Conservation (phyloP, 2,329 filamentous ascomycete genomes). For the Blastomyces emzantsi region DNA sequence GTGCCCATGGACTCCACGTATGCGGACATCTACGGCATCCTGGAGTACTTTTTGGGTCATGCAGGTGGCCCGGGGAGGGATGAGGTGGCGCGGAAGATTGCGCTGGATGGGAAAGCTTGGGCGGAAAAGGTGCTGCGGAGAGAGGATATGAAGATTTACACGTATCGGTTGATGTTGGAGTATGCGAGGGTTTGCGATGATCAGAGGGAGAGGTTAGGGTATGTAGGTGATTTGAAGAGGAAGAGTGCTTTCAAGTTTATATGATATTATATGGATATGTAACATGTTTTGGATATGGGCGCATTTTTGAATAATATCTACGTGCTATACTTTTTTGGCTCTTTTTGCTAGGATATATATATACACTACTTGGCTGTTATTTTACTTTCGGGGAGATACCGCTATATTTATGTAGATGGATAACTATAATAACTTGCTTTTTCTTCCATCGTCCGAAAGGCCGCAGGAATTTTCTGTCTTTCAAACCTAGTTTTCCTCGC, state of each 20-base stretch:
- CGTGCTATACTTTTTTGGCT: neutral
- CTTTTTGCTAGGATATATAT: too few species aligned
- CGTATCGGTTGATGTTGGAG: constrained; percentile 55
- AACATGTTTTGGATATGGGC: neutral
- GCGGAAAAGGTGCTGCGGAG: constrained; percentile 57
- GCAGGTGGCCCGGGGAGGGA: constrained; percentile 37
- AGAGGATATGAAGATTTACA: constrained; percentile 67
- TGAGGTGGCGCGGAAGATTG: constrained; percentile 53
- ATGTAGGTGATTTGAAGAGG: constrained; percentile 7
- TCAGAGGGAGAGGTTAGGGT: constrained; percentile 19
- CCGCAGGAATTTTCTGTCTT: too few species aligned
- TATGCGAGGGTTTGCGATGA: constrained; percentile 46
- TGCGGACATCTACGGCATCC: constrained; percentile 60
- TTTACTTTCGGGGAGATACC: too few species aligned
- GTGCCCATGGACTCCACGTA: constrained; percentile 70
- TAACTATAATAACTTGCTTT: too few species aligned
- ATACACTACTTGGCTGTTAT: too few species aligned
- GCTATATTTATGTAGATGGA: too few species aligned
- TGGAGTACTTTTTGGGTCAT: constrained; percentile 66
- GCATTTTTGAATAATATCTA: neutral
- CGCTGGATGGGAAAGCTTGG: constrained; percentile 57
- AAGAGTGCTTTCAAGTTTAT: neutral
- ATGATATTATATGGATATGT: neutral
- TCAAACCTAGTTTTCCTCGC: too few species aligned
- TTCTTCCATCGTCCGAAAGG: too few species aligned